These are phyloP conservation scores for Wickerhamia fluorescens DNA, from an alignment of 805 yeast species.

Conservation along the genomic window DNA sequence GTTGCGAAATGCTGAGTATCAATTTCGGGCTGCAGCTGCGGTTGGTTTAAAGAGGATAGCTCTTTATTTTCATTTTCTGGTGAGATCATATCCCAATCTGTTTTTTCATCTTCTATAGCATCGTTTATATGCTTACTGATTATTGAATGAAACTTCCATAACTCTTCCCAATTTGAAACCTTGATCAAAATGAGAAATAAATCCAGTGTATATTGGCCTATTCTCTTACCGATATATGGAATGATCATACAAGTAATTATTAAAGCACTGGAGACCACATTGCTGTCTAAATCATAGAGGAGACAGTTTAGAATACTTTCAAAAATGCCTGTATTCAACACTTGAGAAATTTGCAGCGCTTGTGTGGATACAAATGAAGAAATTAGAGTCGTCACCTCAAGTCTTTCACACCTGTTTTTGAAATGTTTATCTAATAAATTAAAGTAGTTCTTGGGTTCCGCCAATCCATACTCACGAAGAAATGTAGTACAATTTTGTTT, in stretches of 20 bases:
- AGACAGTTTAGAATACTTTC: slow-evolving; percentile 30
- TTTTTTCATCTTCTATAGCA: slow-evolving; percentile 4
- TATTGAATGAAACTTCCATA: slow-evolving; percentile 7
- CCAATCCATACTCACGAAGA: slow-evolving; percentile 37
- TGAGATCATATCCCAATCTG: slow-evolving; percentile 16
- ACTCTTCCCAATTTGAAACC: slow-evolving; percentile 19
- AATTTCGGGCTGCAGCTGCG: no score
- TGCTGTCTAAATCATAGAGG: slow-evolving; percentile 34
- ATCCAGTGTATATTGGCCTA: slow-evolving; percentile 29
- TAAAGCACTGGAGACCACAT: slow-evolving; percentile 30
- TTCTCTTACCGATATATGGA: slow-evolving; percentile 37
- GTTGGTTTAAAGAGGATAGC: no score
- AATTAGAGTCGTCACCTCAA: slow-evolving; percentile 32
- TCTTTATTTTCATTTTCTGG: no score
- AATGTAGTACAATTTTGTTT: slow-evolving; percentile 36
- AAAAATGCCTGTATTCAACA: slow-evolving; percentile 31
- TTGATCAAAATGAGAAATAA: slow-evolving; percentile 41
- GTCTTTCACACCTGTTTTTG: slow-evolving; percentile 22
- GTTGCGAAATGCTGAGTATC: slow-evolving; percentile 31
- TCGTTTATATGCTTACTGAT: slow-evolving; percentile 6
- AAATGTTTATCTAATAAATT: slow-evolving; percentile 30
- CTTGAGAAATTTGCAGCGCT: slow-evolving; percentile 19
- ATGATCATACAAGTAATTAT: slow-evolving; percentile 24
- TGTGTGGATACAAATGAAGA: slow-evolving; percentile 22
- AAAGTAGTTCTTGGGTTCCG: slow-evolving; percentile 30